Base-by-base conservation (phyloP, 805 yeast species). In the Isabelozyma pseudorhagii region DNA sequence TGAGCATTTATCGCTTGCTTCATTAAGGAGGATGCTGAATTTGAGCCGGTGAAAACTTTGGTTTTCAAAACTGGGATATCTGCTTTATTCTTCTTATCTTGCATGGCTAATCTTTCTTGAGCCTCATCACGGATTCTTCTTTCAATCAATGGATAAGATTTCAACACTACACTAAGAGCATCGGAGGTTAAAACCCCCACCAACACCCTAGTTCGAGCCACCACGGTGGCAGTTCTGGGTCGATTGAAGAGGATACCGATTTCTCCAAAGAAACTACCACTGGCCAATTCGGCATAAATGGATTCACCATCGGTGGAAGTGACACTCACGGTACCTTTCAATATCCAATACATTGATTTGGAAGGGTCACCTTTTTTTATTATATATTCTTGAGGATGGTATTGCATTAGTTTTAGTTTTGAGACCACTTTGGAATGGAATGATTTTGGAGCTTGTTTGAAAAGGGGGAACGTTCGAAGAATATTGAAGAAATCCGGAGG, bases 291-390 rank as follows among this genome's bases (percentile, higher is more conserved):
- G 1, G 92, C 91, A 58, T 83, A 84, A 3, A 82, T 75, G 3
- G 87, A 79, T 65, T 87, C 93, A 28, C 90, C 92, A 60, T 87
- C 94, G 1, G 87, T 79, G 11, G 89, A 82, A 0, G 90, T 81
- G 10, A 87, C 89, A n/a, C 83, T 81, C 2, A 87, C 93, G 0
- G 84, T 77, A 3, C 94, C 94, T 58, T 86, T 79, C 13, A 87
- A 64, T 38, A 87, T 83, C 91, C 93, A 86, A 60, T 85, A 87
- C 89, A 87, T 85, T 17, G 92, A 80, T 55, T 78, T 79, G 2
- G 90, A 83, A 1, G 84, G 85, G 55, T 86, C 91, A 1, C 93
- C 92, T 54, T 77, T 81, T 50, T 81, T 82, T 42, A 87, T 82
- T 38, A 87, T 83, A 60, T 80, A 83, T 52, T 83, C 87, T 56